phyloP scores from a whole-genome alignment of 2,329 filamentous ascomycete genomes.

The Alternaria conjuncta region DNA sequence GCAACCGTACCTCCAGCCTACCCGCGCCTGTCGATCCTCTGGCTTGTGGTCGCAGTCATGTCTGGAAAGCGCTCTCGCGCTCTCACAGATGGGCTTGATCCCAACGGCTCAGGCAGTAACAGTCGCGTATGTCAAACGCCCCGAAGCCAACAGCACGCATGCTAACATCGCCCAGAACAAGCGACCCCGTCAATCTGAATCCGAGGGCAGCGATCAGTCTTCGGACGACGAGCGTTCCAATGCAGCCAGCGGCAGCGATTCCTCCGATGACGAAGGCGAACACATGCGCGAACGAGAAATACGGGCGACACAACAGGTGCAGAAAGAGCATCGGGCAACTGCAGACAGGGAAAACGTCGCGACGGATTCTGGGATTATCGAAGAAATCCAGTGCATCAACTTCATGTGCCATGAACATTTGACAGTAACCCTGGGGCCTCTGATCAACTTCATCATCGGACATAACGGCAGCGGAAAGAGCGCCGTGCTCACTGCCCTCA shows the following conservation, averaged over 20 bases:
- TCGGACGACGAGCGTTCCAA: slow-evolving; percentile 17
- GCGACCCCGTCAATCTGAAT: slow-evolving; percentile 34
- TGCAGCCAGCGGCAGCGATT: slow-evolving; percentile 14
- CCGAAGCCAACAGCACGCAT: neutral
- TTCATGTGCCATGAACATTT: slow-evolving; percentile 95
- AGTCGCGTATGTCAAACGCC: slow-evolving; percentile 27
- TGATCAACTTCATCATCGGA: slow-evolving; percentile 98
- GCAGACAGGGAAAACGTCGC: slow-evolving; percentile 64
- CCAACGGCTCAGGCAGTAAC: slow-evolving; percentile 12
- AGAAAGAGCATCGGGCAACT: slow-evolving; percentile 29
- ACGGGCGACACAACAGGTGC: slow-evolving; percentile 40
- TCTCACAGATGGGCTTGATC: slow-evolving; percentile 25
- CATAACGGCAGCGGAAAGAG: slow-evolving; percentile 99
- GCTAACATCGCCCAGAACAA: slow-evolving; percentile 37
- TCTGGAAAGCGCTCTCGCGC: slow-evolving; percentile 43
- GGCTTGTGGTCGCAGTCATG: slow-evolving; percentile 21
- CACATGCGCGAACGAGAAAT: slow-evolving; percentile 25
- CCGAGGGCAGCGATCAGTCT: slow-evolving; percentile 28
- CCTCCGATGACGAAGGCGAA: slow-evolving; percentile 24
- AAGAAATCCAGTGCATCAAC: slow-evolving; percentile 84
- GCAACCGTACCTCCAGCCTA: neutral
- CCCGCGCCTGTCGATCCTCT: neutral
- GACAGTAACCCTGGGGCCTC: slow-evolving; percentile 82
- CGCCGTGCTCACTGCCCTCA: slow-evolving; percentile 90
- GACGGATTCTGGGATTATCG: slow-evolving; percentile 84